These are phyloP conservation scores for Gossypium longicalyx DNA, from an alignment of 345 rosid genomes.

Conservation along the genomic window DNA sequence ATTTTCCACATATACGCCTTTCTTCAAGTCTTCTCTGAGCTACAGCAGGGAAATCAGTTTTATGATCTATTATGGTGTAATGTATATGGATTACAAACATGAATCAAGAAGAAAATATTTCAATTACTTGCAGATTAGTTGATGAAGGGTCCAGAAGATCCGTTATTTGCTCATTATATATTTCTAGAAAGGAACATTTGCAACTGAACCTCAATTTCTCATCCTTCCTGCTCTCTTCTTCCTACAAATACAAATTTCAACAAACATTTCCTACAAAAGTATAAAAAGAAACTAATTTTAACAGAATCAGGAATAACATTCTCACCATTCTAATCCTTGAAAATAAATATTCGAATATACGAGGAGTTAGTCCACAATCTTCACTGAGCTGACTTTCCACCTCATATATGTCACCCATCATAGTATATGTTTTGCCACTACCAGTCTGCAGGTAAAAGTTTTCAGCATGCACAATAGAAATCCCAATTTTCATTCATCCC, in stretches of 20 bases:
- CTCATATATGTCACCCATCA: constrained; percentile 81
- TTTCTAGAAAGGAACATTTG: constrained; percentile 90
- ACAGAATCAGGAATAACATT: neutral
- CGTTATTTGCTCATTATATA: constrained; percentile 91
- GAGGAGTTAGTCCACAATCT: constrained; percentile 85
- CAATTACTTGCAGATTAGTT: constrained; percentile 73
- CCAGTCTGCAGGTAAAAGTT: constrained; percentile 65
- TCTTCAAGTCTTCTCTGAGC: constrained; percentile 91
- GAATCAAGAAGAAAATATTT: constrained; percentile 15
- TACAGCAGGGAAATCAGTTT: constrained; percentile 35
- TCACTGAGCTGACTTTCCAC: constrained; percentile 46
- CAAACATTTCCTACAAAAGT: neutral
- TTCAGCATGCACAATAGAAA: neutral
- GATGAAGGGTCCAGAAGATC: constrained; percentile 90
- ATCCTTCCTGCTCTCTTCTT: constrained; percentile 71
- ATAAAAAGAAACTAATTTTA: neutral
- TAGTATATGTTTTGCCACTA: constrained; percentile 94
- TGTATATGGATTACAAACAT: neutral
- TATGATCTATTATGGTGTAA: constrained; percentile 22
- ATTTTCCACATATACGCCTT: constrained; percentile 87
- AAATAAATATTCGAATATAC: constrained; percentile 76
- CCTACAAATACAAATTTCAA: constrained; percentile 37
- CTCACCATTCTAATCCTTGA: constrained; percentile 63
- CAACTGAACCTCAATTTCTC: constrained; percentile 76
- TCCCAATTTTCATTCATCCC: neutral